phyloP scores from a whole-genome alignment of 192 early-diverging fungal genomes.

The Podila verticillata region DNA sequence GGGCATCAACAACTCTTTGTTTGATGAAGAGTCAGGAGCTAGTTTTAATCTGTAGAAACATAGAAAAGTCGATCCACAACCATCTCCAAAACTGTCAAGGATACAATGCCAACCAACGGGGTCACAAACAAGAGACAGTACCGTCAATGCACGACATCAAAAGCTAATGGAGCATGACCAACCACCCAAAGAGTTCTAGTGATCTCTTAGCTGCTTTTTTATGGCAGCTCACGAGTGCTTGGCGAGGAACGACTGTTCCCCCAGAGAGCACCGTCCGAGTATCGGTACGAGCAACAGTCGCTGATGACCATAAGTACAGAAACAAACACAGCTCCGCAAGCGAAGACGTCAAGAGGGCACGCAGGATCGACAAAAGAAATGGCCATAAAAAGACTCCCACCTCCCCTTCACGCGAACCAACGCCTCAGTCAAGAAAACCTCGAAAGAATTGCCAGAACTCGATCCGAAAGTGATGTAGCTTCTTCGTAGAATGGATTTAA shows the following conservation, averaged over 20 bases:
- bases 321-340: slow-evolving; percentile 21
- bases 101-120: background rate
- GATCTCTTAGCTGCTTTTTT: slow-evolving; percentile 16
- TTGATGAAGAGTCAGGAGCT: slow-evolving; percentile 44
- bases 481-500: slow-evolving; percentile 56
- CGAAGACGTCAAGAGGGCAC: slow-evolving; percentile 1
- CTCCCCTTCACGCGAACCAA: slow-evolving; percentile 41
- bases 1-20: too few species aligned
- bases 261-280: slow-evolving; percentile 46
- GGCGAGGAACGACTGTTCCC: slow-evolving; percentile 51
- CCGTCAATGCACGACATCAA: slow-evolving; percentile 9
- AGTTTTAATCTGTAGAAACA: slow-evolving; percentile 51
- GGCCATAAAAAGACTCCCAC: slow-evolving; percentile 40
- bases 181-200: slow-evolving; percentile 26
- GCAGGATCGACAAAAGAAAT: slow-evolving; percentile 1
- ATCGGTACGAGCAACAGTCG: background rate
- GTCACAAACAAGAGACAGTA: slow-evolving; percentile 11
- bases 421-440: slow-evolving; percentile 53
- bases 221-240: slow-evolving; percentile 8
- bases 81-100: slow-evolving; percentile 7
- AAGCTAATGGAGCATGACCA: background rate
- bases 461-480: slow-evolving; percentile 42
- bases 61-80: slow-evolving; percentile 33
- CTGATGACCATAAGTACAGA: background rate
- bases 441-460: slow-evolving; percentile 41